phyloP scores from a whole-genome alignment of 192 early-diverging fungal species.

The Podila epigama region DNA sequence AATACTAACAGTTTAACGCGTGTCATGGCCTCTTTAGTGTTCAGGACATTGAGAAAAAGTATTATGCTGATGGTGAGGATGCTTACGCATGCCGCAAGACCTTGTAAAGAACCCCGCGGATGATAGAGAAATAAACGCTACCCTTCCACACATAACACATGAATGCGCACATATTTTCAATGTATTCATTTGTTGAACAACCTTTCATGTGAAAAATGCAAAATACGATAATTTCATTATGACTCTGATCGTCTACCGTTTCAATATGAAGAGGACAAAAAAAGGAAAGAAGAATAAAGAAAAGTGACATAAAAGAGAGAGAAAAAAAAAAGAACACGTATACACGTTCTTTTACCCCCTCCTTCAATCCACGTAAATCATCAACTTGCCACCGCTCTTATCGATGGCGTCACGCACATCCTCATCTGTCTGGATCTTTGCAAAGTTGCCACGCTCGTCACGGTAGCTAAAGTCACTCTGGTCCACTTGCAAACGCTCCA shows the following conservation, averaged over 20 bases:
- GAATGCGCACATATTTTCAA: no score
- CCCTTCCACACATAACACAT: no score
- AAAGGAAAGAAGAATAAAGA: neutral
- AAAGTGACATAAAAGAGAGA: neutral
- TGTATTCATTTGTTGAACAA: no score
- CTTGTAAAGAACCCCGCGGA: neutral
- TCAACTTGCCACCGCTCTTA: slow-evolving; percentile 52
- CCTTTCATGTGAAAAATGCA: no score
- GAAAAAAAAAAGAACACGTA: neutral
- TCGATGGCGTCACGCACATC: slow-evolving; percentile 57
- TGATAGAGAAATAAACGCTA: no score
- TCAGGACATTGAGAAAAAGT: slow-evolving; percentile 91
- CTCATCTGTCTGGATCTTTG: slow-evolving; percentile 36
- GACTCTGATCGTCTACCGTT: no score
- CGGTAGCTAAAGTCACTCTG: slow-evolving; percentile 22
- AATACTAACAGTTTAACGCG: no score
- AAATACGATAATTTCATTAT: no score
- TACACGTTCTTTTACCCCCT: neutral
- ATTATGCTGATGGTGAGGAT: slow-evolving; percentile 98
- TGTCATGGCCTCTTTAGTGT: no score
- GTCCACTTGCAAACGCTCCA: slow-evolving; percentile 56
- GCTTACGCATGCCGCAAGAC: slow-evolving; percentile 78
- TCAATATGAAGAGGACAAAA: no score
- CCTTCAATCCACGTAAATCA: slow-evolving; percentile 50
- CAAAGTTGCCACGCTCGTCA: slow-evolving; percentile 39